Evolutionary conservation across 2,329 filamentous ascomycete genomes (phyloP).

Genomic region (Magnaporthiopsis rhizophila): DNA sequence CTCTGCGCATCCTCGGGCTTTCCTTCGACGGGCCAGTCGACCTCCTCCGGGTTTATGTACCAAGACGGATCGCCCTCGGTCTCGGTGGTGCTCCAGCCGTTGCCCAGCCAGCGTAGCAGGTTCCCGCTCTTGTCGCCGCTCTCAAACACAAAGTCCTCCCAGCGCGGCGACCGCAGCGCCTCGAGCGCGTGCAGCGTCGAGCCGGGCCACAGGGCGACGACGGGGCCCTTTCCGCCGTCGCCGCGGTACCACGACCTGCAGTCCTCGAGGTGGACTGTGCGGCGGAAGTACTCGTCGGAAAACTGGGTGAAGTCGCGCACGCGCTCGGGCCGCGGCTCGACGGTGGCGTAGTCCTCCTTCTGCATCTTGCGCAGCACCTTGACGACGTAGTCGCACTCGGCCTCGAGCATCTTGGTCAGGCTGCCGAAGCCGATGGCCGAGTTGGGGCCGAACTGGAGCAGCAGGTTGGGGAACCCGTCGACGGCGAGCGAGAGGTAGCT

Average conservation of each 20-base stretch:
- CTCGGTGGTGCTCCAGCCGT: constrained; percentile 33
- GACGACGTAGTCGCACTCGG: constrained; percentile 39
- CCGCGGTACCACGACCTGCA: constrained; percentile 49
- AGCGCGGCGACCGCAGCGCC: constrained; percentile 31
- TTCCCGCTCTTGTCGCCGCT: constrained; percentile 23
- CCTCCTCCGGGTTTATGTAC: constrained; percentile 30
- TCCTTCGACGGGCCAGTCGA: constrained; percentile 26
- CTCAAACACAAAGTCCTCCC: constrained; percentile 38
- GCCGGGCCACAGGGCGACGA: constrained; percentile 37
- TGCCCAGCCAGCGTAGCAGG: constrained; percentile 30
- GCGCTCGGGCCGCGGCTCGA: constrained; percentile 34
- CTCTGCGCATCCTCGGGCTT: constrained; percentile 28
- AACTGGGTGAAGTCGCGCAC: constrained; percentile 39
- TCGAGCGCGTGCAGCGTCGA: constrained; percentile 35
- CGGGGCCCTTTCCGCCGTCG: constrained; percentile 28
- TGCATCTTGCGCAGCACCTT: constrained; percentile 39
- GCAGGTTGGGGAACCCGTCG: constrained; percentile 40
- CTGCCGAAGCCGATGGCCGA: constrained; percentile 37
- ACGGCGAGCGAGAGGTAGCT: constrained; percentile 37
- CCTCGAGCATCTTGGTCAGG: constrained; percentile 37
- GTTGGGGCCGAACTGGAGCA: constrained; percentile 42
- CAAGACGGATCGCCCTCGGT: constrained; percentile 27
- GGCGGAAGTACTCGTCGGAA: constrained; percentile 37
- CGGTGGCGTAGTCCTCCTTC: constrained; percentile 34
- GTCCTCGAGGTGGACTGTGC: constrained; percentile 37